phyloP scores from a whole-genome alignment of 257 asterid species.

The Linaria vulgaris region DNA sequence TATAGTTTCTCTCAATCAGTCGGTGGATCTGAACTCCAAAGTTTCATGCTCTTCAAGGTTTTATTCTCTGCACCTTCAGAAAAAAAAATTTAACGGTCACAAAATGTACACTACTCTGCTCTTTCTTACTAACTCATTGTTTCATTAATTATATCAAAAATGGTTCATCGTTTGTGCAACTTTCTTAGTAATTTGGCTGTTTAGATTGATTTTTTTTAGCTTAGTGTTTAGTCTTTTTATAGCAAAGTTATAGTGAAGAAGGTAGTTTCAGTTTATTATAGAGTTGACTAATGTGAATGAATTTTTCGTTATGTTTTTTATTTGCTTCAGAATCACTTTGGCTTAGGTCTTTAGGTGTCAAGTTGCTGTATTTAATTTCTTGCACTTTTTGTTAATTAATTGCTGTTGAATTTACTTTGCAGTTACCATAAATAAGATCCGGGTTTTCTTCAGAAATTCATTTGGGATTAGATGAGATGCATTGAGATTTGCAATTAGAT shows the following conservation, averaged over 20 bases:
- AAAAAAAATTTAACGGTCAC: not conserved
- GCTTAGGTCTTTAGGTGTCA: constrained; percentile 3
- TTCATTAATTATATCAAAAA: not conserved
- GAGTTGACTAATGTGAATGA: constrained; percentile 9
- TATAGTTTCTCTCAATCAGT: constrained; percentile 27
- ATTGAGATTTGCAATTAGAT: constrained; percentile 21
- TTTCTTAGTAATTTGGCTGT: no score
- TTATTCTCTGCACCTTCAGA: constrained; percentile 37
- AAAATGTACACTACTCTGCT: constrained; percentile 18
- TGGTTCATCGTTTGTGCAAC: no score
- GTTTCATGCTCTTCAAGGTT: constrained; percentile 36
- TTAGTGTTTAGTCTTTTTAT: not conserved
- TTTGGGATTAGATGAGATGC: constrained; percentile 7
- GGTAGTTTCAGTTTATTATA: not conserved
- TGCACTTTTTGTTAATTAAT: not conserved
- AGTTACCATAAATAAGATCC: not conserved
- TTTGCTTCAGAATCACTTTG: not conserved
- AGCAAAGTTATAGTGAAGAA: not conserved
- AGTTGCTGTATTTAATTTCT: not conserved
- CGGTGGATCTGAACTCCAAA: constrained; percentile 53
- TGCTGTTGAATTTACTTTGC: not conserved
- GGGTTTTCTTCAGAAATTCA: not conserved
- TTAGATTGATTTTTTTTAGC: no score
- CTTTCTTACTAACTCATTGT: not conserved
- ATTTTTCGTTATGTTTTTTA: not conserved